These are phyloP conservation scores for Tetrahymena borealis DNA, from an alignment of 73 alveolate species.

Conservation along the genomic window DNA sequence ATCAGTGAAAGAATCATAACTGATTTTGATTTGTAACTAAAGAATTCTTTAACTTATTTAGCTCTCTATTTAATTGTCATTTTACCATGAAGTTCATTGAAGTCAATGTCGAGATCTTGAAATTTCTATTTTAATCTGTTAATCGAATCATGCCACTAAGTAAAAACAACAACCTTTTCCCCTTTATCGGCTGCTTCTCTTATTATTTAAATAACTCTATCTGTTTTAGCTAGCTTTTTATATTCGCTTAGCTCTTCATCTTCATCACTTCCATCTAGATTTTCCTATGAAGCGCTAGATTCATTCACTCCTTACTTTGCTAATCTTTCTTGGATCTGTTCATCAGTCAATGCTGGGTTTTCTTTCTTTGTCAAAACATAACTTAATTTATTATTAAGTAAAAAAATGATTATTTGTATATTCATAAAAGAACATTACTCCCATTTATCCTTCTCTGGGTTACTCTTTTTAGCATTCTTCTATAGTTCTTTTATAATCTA, in stretches of 20 bases:
- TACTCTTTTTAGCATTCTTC: background rate
- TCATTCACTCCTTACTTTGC: background rate
- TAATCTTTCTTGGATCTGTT: background rate
- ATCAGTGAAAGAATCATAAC: slow-evolving; percentile 21
- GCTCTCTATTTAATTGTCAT: slow-evolving; percentile 30
- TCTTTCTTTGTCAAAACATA: background rate
- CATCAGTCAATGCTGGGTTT: background rate
- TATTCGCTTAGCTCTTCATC: background rate
- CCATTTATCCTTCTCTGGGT: background rate
- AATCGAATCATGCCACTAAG: slow-evolving; percentile 34
- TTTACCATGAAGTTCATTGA: slow-evolving; percentile 5
- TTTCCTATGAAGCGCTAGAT: background rate
- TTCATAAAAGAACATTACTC: background rate
- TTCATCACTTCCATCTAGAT: background rate
- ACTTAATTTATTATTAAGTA: background rate
- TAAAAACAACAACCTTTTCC: slow-evolving; percentile 15
- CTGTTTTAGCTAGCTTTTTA: slow-evolving; percentile 9
- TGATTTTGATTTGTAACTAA: background rate
- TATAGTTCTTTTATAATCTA: background rate
- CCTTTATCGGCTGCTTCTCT: background rate
- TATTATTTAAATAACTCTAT: background rate
- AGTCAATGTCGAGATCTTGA: background rate
- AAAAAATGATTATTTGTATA: background rate
- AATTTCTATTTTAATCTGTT: slow-evolving; percentile 1
- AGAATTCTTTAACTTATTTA: slow-evolving; percentile 3